These are phyloP conservation scores for Dactylellina leptospora DNA, from an alignment of 2,329 filamentous ascomycete species.

Conservation along the genomic window DNA sequence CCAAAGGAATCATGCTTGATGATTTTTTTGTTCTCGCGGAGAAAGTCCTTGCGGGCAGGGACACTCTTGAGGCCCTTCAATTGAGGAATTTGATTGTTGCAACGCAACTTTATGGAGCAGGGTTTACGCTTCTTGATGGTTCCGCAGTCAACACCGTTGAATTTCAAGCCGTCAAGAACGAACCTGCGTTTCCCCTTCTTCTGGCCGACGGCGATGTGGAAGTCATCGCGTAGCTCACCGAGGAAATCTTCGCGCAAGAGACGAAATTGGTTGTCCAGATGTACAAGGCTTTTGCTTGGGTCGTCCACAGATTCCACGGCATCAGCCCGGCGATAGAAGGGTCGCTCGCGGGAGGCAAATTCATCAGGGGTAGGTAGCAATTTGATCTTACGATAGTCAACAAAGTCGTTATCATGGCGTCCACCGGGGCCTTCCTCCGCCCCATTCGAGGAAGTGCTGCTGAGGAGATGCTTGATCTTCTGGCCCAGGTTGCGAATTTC, in stretches of 20 bases:
- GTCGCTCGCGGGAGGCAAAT: constrained; percentile 64
- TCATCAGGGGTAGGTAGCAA: constrained; percentile 75
- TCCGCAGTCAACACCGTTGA: constrained; percentile 61
- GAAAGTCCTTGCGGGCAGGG: constrained; percentile 61
- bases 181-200: constrained; percentile 63
- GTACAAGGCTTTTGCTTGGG: constrained; percentile 61
- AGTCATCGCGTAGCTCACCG: constrained; percentile 70
- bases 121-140: constrained; percentile 57
- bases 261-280: constrained; percentile 77
- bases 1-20: constrained; percentile 71
- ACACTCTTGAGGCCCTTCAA: constrained; percentile 58
- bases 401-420: constrained; percentile 77
- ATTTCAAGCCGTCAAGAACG: constrained; percentile 59
- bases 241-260: constrained; percentile 76
- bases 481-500: constrained; percentile 60
- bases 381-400: constrained; percentile 69
- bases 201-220: constrained; percentile 64
- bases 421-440: constrained; percentile 66
- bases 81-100: constrained; percentile 63
- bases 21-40: constrained; percentile 64
- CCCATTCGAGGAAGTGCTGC: constrained; percentile 56
- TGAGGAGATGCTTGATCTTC: constrained; percentile 62
- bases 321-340: constrained; percentile 68
- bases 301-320: constrained; percentile 61
- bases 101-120: constrained; percentile 62